phyloP scores from a whole-genome alignment of 129 eudicot genomes.

The Heracleum sosnowskyi region DNA sequence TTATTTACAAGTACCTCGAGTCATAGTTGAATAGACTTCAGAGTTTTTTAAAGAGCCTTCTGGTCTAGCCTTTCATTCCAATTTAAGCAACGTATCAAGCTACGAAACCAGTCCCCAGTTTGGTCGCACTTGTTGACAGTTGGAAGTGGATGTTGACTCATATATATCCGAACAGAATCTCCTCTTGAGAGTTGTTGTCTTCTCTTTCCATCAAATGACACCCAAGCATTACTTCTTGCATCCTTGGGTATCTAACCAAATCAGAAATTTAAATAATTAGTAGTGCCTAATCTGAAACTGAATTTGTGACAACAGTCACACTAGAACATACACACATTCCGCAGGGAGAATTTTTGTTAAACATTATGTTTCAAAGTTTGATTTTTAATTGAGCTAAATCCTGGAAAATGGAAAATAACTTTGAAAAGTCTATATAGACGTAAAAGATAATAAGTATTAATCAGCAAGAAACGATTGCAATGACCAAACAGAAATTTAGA shows the following conservation, averaged over 20 bases:
- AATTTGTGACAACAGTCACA: background rate
- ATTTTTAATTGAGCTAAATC: background rate
- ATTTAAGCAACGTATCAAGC: constrained; percentile 92
- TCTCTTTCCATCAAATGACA: constrained; percentile 98
- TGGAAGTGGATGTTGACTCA: constrained; percentile 99
- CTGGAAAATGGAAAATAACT: background rate
- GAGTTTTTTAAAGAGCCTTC: constrained; percentile 63
- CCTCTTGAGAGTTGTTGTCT: constrained; percentile 99
- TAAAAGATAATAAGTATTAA: background rate
- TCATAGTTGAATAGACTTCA: background rate
- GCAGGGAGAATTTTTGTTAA: background rate
- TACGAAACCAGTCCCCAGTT: constrained; percentile 97
- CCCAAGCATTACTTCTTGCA: constrained; percentile 99
- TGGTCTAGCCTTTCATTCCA: constrained; percentile 98
- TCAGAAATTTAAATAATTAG: background rate
- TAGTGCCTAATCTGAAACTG: background rate
- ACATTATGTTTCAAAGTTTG: background rate
- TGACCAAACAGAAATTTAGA: background rate
- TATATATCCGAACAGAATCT: constrained; percentile 76
- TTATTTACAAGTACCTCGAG: constrained; percentile 33
- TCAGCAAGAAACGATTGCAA: background rate
- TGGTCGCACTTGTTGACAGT: constrained; percentile 94
- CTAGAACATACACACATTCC: background rate
- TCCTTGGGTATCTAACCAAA: constrained; percentile 73
- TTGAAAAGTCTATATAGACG: background rate